These are phyloP conservation scores for Teunomyces stri DNA, from an alignment of 805 yeast genomes.

Conservation along the genomic window DNA sequence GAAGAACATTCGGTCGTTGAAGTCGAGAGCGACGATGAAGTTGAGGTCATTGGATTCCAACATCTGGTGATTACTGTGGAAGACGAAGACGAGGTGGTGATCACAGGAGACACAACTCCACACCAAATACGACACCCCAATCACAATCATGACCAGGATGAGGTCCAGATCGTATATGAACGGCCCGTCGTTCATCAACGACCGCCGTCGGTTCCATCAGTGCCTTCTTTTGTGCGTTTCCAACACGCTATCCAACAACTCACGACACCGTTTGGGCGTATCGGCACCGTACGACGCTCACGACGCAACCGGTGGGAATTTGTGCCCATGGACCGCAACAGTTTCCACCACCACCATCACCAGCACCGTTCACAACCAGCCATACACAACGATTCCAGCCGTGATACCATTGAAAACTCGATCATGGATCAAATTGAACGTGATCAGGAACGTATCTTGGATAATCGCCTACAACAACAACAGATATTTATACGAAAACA, in stretches of 20 bases:
- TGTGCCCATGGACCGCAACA: neutral
- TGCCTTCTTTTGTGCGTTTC: neutral
- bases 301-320: neutral
- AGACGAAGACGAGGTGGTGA: constrained; percentile 8
- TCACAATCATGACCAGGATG: constrained; percentile 11
- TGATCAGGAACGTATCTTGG: constrained; percentile 38
- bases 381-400: neutral
- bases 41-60: constrained; percentile 1
- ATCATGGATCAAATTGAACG: constrained; percentile 41
- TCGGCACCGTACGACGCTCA: neutral
- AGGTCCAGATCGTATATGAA: constrained; percentile 22
- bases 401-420: constrained; percentile 19
- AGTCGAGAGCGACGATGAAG: constrained; percentile 6
- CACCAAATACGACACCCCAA: neutral
- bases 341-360: constrained; percentile 3
- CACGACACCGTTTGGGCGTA: neutral
- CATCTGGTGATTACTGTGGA: neutral
- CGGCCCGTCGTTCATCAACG: constrained; percentile 13
- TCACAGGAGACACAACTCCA: constrained; percentile 3
- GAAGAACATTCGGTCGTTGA: neutral
- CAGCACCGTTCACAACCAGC: neutral
- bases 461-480: constrained; percentile 30
- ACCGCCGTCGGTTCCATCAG: neutral
- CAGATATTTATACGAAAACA: constrained; percentile 27
- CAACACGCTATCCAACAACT: neutral